phyloP scores from a whole-genome alignment of 352 stramenopile genomes.

The Halophytophthora polymorphica region DNA sequence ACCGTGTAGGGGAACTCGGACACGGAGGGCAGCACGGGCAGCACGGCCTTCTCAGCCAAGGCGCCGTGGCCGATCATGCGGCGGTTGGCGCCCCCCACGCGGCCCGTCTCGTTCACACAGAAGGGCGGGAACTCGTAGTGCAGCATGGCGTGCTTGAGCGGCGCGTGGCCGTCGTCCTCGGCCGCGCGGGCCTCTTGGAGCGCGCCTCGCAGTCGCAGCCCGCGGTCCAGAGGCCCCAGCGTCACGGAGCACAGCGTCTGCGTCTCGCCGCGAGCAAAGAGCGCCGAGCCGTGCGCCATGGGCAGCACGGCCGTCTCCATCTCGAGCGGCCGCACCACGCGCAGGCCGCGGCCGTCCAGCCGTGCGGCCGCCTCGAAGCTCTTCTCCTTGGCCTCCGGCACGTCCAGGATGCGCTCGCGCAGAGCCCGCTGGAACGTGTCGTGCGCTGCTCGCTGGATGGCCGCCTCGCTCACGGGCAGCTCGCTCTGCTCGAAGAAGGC shows the following conservation, averaged over 20 bases:
- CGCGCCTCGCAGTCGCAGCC: constrained; percentile 63
- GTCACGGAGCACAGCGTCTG: constrained; percentile 90
- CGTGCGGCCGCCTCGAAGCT: constrained; percentile 52
- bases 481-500: constrained; percentile 34
- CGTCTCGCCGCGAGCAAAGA: constrained; percentile 88
- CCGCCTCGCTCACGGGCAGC: constrained; percentile 35
- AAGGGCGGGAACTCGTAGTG: constrained; percentile 99
- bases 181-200: constrained; percentile 39
- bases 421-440: constrained; percentile 77
- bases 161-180: constrained; percentile 27
- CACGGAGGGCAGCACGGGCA: constrained; percentile 89
- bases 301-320: constrained; percentile 87
- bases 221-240: constrained; percentile 75
- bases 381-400: constrained; percentile 22
- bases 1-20: constrained; percentile 96
- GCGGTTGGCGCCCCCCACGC: constrained; percentile 78
- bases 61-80: constrained; percentile 97
- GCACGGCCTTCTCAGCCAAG: constrained; percentile 94
- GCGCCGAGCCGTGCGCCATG: constrained; percentile 86
- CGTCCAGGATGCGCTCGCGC: constrained; percentile 56
- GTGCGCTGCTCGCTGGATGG: constrained; percentile 66
- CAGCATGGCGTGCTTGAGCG: constrained; percentile 90
- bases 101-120: constrained; percentile 94
- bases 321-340: constrained; percentile 81
- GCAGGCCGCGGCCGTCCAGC: constrained; percentile 81